Conservation (phyloP, 164 flowering plant genomes). For the Pachysandra terminalis region DNA sequence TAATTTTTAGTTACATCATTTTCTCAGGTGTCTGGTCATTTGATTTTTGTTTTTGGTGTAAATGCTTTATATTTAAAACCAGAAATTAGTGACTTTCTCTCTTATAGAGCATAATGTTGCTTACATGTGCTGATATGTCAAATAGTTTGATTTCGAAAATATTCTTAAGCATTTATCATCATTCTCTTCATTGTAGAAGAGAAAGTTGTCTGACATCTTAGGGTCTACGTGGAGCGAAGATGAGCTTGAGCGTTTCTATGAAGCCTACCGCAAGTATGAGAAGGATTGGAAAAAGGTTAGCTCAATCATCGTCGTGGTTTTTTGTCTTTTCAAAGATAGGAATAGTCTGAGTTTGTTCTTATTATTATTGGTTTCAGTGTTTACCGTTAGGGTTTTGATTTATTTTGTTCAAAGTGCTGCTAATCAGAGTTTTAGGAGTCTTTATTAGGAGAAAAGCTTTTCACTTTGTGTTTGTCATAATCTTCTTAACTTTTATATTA, state of each 20-base stretch:
- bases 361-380: neutral
- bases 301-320: neutral
- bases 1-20: too few species aligned
- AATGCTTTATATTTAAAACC: too few species aligned
- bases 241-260: slow-evolving; percentile 85
- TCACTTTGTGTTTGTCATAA: neutral
- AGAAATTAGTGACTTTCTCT: too few species aligned
- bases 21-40: too few species aligned
- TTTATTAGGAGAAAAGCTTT: neutral
- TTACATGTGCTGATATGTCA: too few species aligned
- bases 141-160: neutral
- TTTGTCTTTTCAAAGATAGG: neutral
- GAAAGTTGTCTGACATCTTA: slow-evolving; percentile 73
- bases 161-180: slow-evolving; percentile 5
- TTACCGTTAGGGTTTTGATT: neutral
- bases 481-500: neutral
- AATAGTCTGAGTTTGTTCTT: neutral
- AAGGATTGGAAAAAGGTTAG: slow-evolving; percentile 92
- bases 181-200: slow-evolving; percentile 52
- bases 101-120: too few species aligned
- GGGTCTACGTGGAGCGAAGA: slow-evolving; percentile 91
- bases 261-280: slow-evolving; percentile 76
- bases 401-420: neutral
- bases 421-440: neutral
- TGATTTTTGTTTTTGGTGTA: too few species aligned